Evolutionary conservation across 208 protist genomes (phyloP), one percentile per base, ranked within the genome.

Genomic region (Phytomonas sp.): DNA sequence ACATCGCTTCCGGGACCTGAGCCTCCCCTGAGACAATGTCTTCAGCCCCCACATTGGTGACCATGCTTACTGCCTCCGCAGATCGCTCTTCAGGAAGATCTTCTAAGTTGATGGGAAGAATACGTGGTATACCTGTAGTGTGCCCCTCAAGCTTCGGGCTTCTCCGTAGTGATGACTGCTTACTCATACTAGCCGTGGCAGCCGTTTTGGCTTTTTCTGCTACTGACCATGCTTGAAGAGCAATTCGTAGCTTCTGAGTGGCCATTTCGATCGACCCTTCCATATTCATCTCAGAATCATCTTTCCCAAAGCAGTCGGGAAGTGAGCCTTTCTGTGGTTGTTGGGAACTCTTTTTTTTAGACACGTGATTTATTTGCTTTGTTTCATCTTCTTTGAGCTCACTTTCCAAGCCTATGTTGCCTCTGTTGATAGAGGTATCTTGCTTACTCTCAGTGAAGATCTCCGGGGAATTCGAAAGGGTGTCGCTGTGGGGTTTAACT

Each of bases 151-250:
- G 40, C 13, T 51, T 51, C 40, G 13, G 40, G 40, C 40, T 51
- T 15, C 20, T 6, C 3, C 2, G 40, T 51, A 15, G 13, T 4
- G 40, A 51, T 23, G 13, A 17, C 13, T 51, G 13, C 40, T 51
- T 51, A 4, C 40, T 51, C 13, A 6, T 20, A 51, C 13, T 17
- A 51, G 20, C 3, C 20, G 3, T 51, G 40, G 40, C 40, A 51
- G 40, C 70, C 7, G 71, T 70, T 62, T 80, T 80, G 15, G 76
- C 71, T 46, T 64, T 66, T 43, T 80, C 76, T 13, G 67, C 73
- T 56, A 74, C 76, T 17, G 71, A 80, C 4, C 75, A 67, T 0
- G 73, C 59, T 29, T 71, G 76, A 34, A 80, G 71, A 17, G 76
- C 76, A 28, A 34, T 59, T 28, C 76, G 76, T 66, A 80, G 51